Conservation (phyloP, 2,329 filamentous ascomycete species). For the Zymoseptoria brevis region DNA sequence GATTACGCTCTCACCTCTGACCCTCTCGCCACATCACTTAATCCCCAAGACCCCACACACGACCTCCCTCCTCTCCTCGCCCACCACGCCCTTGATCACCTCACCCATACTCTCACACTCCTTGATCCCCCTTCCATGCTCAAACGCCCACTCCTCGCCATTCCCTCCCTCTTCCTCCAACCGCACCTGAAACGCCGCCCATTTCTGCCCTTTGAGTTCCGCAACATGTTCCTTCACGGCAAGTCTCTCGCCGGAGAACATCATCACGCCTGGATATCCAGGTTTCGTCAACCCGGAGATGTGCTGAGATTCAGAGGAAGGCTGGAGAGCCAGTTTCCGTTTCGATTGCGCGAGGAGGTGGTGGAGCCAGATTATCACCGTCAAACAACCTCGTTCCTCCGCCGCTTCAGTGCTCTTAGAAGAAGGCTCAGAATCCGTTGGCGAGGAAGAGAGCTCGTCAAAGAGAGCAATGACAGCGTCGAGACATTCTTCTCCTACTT, state of each 20-base stretch:
- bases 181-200: slow-evolving; percentile 41
- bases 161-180: slow-evolving; percentile 24
- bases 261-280: slow-evolving; percentile 39
- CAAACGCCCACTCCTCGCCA: slow-evolving; percentile 33
- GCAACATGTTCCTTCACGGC: slow-evolving; percentile 37
- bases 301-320: slow-evolving; percentile 13
- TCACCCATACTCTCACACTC: slow-evolving; percentile 41
- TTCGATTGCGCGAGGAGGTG: slow-evolving; percentile 41
- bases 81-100: slow-evolving; percentile 32
- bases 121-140: slow-evolving; percentile 32
- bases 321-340: slow-evolving; percentile 37
- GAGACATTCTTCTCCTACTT: slow-evolving; percentile 34
- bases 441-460: slow-evolving; percentile 22
- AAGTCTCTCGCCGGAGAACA: slow-evolving; percentile 34
- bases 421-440: background rate
- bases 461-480: slow-evolving; percentile 37
- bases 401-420: background rate
- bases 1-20: background rate
- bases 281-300: slow-evolving; percentile 40
- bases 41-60: slow-evolving; percentile 31
- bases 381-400: slow-evolving; percentile 13
- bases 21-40: slow-evolving; percentile 17
- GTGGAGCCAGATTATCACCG: slow-evolving; percentile 40
- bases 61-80: slow-evolving; percentile 20
- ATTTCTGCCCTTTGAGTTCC: slow-evolving; percentile 36